Conservation (phyloP, 768 basidiomycete genomes). For the Lenzites betulinus region DNA sequence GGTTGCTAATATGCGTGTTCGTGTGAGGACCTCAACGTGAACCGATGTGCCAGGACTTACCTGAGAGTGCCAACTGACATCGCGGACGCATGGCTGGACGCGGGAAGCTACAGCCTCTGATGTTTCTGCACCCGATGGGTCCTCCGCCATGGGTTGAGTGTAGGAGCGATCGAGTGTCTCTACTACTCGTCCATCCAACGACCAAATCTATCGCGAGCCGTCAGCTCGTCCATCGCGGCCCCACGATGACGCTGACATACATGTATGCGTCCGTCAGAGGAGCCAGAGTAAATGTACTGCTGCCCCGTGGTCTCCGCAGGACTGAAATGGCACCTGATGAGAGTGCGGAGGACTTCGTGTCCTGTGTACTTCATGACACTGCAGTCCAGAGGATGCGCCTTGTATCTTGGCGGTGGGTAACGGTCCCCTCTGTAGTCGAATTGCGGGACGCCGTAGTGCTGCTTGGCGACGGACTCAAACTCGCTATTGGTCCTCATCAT, state of each 20-base stretch:
- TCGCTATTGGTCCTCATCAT: slow-evolving; percentile 83
- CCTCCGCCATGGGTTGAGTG: slow-evolving; percentile 66
- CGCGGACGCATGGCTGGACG: slow-evolving; percentile 67
- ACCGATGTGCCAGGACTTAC: slow-evolving; percentile 36
- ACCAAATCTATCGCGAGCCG: slow-evolving; percentile 75
- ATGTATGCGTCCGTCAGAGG: slow-evolving; percentile 82
- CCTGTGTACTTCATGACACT: slow-evolving; percentile 96
- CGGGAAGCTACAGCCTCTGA: slow-evolving; percentile 32
- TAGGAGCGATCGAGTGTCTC: slow-evolving; percentile 81
- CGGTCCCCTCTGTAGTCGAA: slow-evolving; percentile 81
- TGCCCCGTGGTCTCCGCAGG: slow-evolving; percentile 89
- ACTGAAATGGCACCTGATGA: slow-evolving; percentile 96
- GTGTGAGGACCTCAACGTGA: background rate
- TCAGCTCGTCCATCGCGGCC: background rate
- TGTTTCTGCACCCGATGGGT: slow-evolving; percentile 68
- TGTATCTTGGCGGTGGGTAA: slow-evolving; percentile 63
- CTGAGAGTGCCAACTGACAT: slow-evolving; percentile 93
- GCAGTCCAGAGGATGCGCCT: slow-evolving; percentile 84
- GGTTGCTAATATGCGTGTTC: slow-evolving; percentile 60
- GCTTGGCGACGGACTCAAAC: slow-evolving; percentile 53
- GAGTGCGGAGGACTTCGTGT: slow-evolving; percentile 84
- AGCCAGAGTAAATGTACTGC: slow-evolving; percentile 94
- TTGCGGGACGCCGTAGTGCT: slow-evolving; percentile 54
- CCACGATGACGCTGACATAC: slow-evolving; percentile 43
- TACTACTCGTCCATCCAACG: slow-evolving; percentile 84